phyloP scores from a whole-genome alignment of 2,329 filamentous ascomycete genomes.

The Colletotrichum sp. region DNA sequence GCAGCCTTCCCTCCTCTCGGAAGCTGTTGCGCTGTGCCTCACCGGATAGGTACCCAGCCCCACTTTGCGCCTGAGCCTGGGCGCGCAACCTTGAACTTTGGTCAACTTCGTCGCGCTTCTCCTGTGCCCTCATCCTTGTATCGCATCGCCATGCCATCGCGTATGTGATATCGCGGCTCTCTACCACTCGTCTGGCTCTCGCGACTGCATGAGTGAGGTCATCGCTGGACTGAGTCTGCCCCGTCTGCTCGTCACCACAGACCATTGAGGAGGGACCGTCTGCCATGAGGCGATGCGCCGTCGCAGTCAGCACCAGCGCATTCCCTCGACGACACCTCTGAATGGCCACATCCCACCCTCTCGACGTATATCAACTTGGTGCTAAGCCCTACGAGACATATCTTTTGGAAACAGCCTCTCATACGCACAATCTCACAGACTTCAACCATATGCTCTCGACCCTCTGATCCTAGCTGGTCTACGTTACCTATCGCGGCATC shows the following conservation, averaged over 20 bases:
- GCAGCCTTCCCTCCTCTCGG: background rate
- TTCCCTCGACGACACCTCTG: background rate
- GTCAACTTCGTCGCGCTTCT: slow-evolving; percentile 19
- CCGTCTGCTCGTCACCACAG: background rate
- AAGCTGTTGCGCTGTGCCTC: slow-evolving; percentile 9
- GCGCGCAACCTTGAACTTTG: slow-evolving; percentile 6
- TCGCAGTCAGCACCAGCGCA: background rate
- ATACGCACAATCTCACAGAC: background rate
- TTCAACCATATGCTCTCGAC: background rate
- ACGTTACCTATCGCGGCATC: background rate
- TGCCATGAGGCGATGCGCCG: background rate
- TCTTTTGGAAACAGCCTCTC: background rate
- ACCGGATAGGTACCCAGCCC: slow-evolving; percentile 5
- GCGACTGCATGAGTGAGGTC: background rate
- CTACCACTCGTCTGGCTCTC: background rate
- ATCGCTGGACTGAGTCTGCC: background rate
- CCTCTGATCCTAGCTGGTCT: background rate
- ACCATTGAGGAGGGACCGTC: background rate
- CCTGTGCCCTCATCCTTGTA: slow-evolving; percentile 12
- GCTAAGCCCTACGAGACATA: background rate
- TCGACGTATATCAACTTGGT: background rate
- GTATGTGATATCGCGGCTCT: background rate
- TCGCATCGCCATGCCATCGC: background rate
- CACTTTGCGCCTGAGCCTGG: slow-evolving; percentile 18
- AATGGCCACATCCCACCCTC: background rate